phyloP scores from a whole-genome alignment of 1,284 basidiomycete species.

The Marasmius sp. region DNA sequence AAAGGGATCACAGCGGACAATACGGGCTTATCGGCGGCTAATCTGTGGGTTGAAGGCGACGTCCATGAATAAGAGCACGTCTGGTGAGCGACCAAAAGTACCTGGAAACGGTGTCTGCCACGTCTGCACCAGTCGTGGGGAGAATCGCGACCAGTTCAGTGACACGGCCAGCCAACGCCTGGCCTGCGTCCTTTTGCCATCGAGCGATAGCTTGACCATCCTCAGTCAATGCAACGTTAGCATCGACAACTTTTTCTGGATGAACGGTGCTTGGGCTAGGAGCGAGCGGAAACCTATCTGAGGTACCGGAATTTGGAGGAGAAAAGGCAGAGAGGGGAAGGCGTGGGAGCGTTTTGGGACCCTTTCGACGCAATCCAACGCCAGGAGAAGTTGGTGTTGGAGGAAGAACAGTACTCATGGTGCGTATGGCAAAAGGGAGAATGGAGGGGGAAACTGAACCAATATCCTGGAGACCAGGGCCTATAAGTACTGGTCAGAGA shows the following conservation, averaged over 20 bases:
- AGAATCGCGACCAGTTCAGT: constrained; percentile 55
- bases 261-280: constrained; percentile 68
- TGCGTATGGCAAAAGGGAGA: neutral
- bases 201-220: constrained; percentile 35
- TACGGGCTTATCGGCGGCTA: constrained; percentile 40
- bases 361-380: constrained; percentile 53
- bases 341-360: constrained; percentile 59
- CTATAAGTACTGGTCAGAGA: too few relatives aligned
- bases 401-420: constrained; percentile 29
- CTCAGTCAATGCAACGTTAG: constrained; percentile 49
- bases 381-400: constrained; percentile 38
- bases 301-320: constrained; percentile 62
- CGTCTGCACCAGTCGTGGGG: constrained; percentile 38
- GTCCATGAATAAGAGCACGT: neutral
- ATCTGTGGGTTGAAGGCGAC: constrained; percentile 24
- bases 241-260: constrained; percentile 66
- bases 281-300: constrained; percentile 64
- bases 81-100: constrained; percentile 21
- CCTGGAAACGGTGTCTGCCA: constrained; percentile 41
- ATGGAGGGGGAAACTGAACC: neutral
- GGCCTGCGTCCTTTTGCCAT: constrained; percentile 56
- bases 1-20: constrained; percentile 60
- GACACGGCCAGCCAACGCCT: constrained; percentile 43
- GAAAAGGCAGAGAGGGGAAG: constrained; percentile 73
- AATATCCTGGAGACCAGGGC: neutral